These are phyloP conservation scores for Scutellaria baicalensis DNA, from an alignment of 257 asterid species.

Conservation along the genomic window DNA sequence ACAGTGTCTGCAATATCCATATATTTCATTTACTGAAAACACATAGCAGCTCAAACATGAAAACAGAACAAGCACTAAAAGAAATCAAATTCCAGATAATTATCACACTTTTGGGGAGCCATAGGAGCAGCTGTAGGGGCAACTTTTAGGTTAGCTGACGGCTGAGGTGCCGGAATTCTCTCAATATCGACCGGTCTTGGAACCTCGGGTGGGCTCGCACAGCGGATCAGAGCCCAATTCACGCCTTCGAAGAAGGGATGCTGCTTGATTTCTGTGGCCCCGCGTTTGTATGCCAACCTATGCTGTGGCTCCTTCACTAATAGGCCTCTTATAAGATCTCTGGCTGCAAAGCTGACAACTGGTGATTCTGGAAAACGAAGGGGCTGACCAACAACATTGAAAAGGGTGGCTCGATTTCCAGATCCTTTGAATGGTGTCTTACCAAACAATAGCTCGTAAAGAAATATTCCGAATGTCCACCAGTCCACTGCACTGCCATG, in stretches of 20 bases:
- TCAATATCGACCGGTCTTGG: conserved; percentile 55
- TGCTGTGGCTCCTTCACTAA: conserved; percentile 65
- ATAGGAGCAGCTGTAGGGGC: conserved; percentile 31
- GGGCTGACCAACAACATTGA: conserved; percentile 64
- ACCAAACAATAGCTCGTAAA: conserved; percentile 56
- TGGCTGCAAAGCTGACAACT: conserved; percentile 55
- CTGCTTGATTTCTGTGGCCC: conserved; percentile 65
- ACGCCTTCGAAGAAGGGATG: conserved; percentile 76
- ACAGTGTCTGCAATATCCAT: conserved; percentile 15
- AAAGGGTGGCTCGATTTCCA: conserved; percentile 56
- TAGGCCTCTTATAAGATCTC: conserved; percentile 60
- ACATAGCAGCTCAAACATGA: conserved; percentile 8
- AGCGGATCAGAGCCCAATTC: conserved; percentile 69
- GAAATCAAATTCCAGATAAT: conserved; percentile 78
- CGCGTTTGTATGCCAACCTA: conserved; percentile 59
- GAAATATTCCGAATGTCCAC: conserved; percentile 68
- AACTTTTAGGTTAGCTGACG: conserved; percentile 29
- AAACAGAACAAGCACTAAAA: conserved; percentile 28
- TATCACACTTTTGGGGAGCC: conserved; percentile 39
- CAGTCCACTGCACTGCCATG: conserved; percentile 78
- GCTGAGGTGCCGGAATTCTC: conserved; percentile 33
- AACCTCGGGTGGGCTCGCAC: conserved; percentile 64
- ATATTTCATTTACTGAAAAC: conserved; percentile 12
- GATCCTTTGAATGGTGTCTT: conserved; percentile 73
- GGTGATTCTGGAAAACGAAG: conserved; percentile 67